A percentile compares a stretch with the other conserved stretches of the same genome.
Evolutionary conservation across 176 grass and related monocot species (phyloP).

Genomic region (Alopecurus myosuroides): DNA sequence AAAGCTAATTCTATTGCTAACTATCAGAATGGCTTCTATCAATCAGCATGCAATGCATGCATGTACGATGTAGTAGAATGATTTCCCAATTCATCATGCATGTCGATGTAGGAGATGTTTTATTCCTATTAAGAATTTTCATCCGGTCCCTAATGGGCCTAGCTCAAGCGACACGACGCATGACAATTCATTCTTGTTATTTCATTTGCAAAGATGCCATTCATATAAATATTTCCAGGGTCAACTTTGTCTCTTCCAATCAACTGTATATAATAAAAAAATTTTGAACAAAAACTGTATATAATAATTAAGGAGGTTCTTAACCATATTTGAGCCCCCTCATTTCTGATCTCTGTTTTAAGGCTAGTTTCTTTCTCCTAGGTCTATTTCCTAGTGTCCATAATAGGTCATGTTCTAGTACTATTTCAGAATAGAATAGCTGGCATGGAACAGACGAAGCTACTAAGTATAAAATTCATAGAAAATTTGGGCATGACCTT

Average conservation of each 20-base stretch:
- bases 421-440: too few relatives aligned
- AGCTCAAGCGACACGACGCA: constrained; percentile 22
- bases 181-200: neutral
- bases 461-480: too few relatives aligned
- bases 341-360: too few relatives aligned
- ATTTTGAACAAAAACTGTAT: too few relatives aligned
- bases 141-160: neutral
- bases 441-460: too few relatives aligned
- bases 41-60: neutral
- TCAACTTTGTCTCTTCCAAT: constrained; percentile 43
- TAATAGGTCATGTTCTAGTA: too few relatives aligned
- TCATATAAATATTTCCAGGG: constrained; percentile 22
- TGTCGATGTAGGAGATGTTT: neutral
- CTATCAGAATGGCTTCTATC: neutral
- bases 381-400: too few relatives aligned
- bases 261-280: constrained; percentile 32
- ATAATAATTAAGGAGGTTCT: constrained; percentile 38
- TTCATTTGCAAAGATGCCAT: constrained; percentile 21
- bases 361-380: too few relatives aligned
- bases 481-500: too few relatives aligned
- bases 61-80: neutral
- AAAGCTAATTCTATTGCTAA: neutral
- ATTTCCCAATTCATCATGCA: neutral
- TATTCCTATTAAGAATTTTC: too few relatives aligned
- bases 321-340: too few relatives aligned